Base-by-base conservation (phyloP, 1,139 yeast genomes). In the Geotrichum siamense region DNA sequence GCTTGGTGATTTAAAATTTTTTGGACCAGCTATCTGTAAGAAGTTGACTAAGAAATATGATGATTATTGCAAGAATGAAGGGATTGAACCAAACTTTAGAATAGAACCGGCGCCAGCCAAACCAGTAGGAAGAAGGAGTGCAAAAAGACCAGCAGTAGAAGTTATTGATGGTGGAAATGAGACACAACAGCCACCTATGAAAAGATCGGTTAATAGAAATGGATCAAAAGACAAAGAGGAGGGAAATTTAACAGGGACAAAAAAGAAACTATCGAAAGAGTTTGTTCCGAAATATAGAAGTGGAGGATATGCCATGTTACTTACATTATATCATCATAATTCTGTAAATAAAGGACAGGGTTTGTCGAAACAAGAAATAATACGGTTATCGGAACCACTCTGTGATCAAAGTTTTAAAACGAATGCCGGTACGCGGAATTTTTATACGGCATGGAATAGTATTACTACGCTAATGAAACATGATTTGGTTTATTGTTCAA, bases 301-400 rank as follows among this genome's bases (percentile, higher is more conserved):
- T 0, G 96, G 97, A 0, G 93, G 87, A 0, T 91, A 83, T 64
- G 96, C 94, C 0, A 82, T 91, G 5, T 56, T 91, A 30, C 53
- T 87, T 17, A 82, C 82, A 0, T 62, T 91, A 12, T 68, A 74
- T 43, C 68, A 76, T 35, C 61, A 72, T 25, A 91, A 82, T 55
- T 32, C 46, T 10, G 43, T 41, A 20, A 63, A 65, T 8, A 55
- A 62, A 1, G 87, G 87, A 0, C 48, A 48, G 8, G 65, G 69
- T 1, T 59, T 83, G 57, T 71, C 78, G 3, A 82, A 77, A 56
- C 75, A 75, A 9, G 82, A 77, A 41, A 72, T 87, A 8, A 65
- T 74, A 5, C 59, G 71, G 19, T 58, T 62, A 22, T 94, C 89
- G 0, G 64, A 78, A 3, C 73, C 74, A 3, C 81, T 70, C 56